Evolutionary conservation across 495 filamentous ascomycete genomes (phyloP), one percentile per base, ranked within the genome.

Genomic region (Pseudomonodictys pantanalensis): DNA sequence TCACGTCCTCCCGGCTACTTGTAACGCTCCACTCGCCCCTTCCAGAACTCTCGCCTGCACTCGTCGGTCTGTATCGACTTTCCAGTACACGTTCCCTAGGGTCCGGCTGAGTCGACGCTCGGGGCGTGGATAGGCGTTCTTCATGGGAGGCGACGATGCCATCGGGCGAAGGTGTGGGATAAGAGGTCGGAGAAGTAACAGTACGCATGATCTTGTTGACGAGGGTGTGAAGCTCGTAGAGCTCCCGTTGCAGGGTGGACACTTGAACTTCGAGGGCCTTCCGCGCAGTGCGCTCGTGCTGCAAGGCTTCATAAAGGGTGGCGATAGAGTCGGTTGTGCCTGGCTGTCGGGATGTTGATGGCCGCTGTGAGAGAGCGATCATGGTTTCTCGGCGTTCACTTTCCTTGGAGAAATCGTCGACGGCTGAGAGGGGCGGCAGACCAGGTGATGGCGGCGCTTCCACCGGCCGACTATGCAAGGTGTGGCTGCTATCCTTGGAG

Each of bases 141-240:
- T 62, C 58, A 58, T 54, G 48, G 18, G 20, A 32, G 29, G 46
- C 29, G 43, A 63, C 48, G 18, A 64, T 46, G 12, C 44, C 52
- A 20, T 68, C 65, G 0, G 65, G 60, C 20, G 55, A 64, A 11
- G 60, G 65, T 12, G 60, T 64, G 2, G 65, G 60, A 30, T 68
- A 64, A 1, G 60, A 46, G 0, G 52, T 30, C 1, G 20, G 23
- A 2, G 30, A 2, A 1, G 38, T 39, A 3, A 25, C 25, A 8
- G 49, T 30, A 44, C n/a, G n/a, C n/a, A 54, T 2, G 20, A 68
- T 24, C 20, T 60, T 62, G 29, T 50, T 22, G 20, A 62, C 47
- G 23, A 64, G 26, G 35, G 48, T 25, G 60, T 58, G 65, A 2
- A 68, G 56, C 6, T 61, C 41, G 2, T 20, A 12, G 29, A 68